Conservation (phyloP, 805 yeast species). For the Wickerhamomyces bovis region DNA sequence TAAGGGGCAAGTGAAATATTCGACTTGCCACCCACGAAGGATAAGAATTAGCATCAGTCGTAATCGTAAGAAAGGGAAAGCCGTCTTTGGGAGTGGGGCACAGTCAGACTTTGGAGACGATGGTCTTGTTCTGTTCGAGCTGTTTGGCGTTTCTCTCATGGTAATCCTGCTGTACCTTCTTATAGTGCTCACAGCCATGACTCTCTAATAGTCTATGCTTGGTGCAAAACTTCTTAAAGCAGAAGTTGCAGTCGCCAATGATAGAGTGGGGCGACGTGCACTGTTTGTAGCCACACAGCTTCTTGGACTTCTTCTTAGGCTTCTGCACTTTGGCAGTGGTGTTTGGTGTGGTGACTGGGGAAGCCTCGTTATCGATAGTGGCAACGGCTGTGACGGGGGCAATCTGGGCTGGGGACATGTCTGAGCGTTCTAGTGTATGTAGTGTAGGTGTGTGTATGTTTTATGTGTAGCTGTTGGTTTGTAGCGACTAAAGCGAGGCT, state of each 20-base stretch:
- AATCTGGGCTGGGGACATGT: not conserved
- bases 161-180: slow-evolving; percentile 51
- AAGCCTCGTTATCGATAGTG: not conserved
- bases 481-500: not conserved
- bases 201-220: slow-evolving; percentile 59
- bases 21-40: not conserved
- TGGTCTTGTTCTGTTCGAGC: slow-evolving; percentile 55
- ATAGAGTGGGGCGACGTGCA: slow-evolving; percentile 32
- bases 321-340: slow-evolving; percentile 7
- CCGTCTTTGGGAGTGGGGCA: not conserved
- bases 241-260: slow-evolving; percentile 58
- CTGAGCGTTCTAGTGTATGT: not conserved
- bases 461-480: not conserved
- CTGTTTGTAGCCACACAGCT: slow-evolving; percentile 21
- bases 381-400: slow-evolving; percentile 1
- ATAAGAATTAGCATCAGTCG: not conserved
- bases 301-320: slow-evolving; percentile 26
- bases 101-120: slow-evolving; percentile 42
- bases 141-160: slow-evolving; percentile 60
- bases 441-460: not conserved
- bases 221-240: slow-evolving; percentile 60
- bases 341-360: slow-evolving; percentile 2
- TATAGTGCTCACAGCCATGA: slow-evolving; percentile 55
- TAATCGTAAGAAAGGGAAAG: not conserved
- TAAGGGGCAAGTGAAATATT: not conserved